Evolutionary conservation across 2,329 filamentous ascomycete genomes (phyloP).

Genomic region (Penicillium olsonii): DNA sequence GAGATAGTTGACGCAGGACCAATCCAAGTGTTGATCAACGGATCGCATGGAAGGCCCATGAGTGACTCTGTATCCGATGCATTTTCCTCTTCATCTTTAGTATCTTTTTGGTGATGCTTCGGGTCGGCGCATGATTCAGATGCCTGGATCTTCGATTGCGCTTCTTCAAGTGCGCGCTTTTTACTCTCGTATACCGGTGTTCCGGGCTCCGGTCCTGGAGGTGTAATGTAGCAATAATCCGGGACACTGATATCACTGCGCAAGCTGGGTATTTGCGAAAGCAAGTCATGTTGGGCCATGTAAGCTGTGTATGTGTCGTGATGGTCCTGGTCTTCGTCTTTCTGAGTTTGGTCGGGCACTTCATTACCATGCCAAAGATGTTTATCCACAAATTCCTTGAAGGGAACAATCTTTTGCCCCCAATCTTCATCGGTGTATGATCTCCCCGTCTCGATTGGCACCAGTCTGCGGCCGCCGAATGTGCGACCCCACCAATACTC

Average conservation of each 20-base stretch:
- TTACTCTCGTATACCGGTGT: constrained; percentile 49
- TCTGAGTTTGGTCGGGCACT: not conserved
- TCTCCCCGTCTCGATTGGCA: constrained; percentile 82
- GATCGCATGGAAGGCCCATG: constrained; percentile 44
- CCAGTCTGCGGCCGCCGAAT: constrained; percentile 73
- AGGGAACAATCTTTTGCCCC: constrained; percentile 78
- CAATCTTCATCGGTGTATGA: constrained; percentile 86
- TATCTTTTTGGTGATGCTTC: not conserved
- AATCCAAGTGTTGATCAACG: constrained; percentile 87
- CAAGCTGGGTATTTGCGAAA: constrained; percentile 76
- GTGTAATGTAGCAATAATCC: constrained; percentile 77
- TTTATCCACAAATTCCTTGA: constrained; percentile 66
- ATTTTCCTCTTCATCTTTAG: constrained; percentile 5
- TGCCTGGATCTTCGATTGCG: not conserved
- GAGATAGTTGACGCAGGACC: constrained; percentile 86
- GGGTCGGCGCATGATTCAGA: not conserved
- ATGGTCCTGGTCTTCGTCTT: constrained; percentile 3
- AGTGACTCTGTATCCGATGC: constrained; percentile 12
- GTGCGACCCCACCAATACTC: constrained; percentile 74
- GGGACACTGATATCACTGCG: constrained; percentile 75
- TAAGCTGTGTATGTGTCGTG: constrained; percentile 62
- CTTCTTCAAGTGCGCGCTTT: constrained; percentile 23
- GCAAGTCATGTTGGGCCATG: constrained; percentile 87
- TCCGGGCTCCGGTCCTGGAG: constrained; percentile 57
- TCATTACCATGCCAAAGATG: constrained; percentile 54